Base-by-base conservation (phyloP, 805 yeast genomes). In the Lipomyces oligophaga region DNA sequence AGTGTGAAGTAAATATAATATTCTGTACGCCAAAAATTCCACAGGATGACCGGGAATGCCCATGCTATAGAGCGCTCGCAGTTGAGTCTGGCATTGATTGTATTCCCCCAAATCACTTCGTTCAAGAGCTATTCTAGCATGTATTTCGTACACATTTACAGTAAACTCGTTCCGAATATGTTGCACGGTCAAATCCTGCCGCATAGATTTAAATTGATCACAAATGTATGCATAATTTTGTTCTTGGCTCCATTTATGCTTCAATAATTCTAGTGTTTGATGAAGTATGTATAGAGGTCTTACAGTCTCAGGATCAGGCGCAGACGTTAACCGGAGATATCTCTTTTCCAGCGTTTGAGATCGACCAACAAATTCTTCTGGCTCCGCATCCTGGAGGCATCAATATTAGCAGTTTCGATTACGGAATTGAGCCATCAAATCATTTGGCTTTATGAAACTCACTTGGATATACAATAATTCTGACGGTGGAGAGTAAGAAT, bases 111-210 rank as follows among this genome's bases (percentile, higher is more conserved):
- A 67, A 64, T 90, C 98, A 33, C 77, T 74, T 60, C 83, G 81
- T 57, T 80, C 83, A 31, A 90, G 74, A 0, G 97, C 95, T n/a
- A 89, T 70, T 39, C 88, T 77, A 3, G 93, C 93, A 65, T 90
- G 95, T 2, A 80, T 75, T 64, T 87, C 93, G 64, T 93, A 90
- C 0, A 87, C 95, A 44, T 68, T 61, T 4, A 87, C 77, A 0
- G 96, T 78, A 61, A 93, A 85, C 35, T 76, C 80, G 59, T 79
- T 79, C 58, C 81, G 81, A 35, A 90, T 81, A 60, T 84, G 84
- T 67, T 90, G 98, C 7, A 90, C 97, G 2, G 94, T 85, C 54
- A 90, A 67, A 67, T 90, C 98, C 66, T 90, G 98, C 58, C 98
- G 73, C 49, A 93, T 75, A 0, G 97, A 85, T 66, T 89, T 90